phyloP scores from a whole-genome alignment of 345 rosid genomes.

The Linum trigynum region DNA sequence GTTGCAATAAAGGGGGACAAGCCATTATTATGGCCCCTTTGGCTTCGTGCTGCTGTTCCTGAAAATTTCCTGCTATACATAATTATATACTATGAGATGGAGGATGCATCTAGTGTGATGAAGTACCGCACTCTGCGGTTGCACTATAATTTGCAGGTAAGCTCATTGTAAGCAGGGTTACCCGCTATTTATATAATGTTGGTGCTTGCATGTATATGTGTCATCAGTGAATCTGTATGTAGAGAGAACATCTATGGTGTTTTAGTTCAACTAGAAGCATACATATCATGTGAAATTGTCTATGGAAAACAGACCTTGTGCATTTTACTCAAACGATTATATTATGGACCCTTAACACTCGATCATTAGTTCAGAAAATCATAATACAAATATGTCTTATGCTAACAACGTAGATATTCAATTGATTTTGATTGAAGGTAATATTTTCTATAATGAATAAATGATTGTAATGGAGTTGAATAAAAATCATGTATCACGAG shows the following conservation, averaged over 20 bases:
- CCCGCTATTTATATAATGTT: neutral
- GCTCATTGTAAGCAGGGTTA: slow-evolving; percentile 1
- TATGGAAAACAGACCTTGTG: neutral
- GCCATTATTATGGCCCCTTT: slow-evolving; percentile 78
- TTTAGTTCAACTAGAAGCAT: neutral
- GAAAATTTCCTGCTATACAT: slow-evolving; percentile 56
- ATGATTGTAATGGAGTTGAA: neutral
- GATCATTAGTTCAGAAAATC: no score
- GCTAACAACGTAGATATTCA: no score
- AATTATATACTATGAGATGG: slow-evolving; percentile 81
- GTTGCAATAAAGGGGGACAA: slow-evolving; percentile 38
- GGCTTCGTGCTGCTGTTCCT: slow-evolving; percentile 92
- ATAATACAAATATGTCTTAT: no score
- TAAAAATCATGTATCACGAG: neutral
- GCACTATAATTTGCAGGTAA: slow-evolving; percentile 71
- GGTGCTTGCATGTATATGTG: neutral
- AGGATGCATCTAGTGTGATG: slow-evolving; percentile 55
- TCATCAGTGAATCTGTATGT: neutral
- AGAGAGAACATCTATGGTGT: neutral
- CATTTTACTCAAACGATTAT: no score
- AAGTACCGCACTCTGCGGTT: slow-evolving; percentile 81
- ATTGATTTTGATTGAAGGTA: neutral
- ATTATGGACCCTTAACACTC: no score
- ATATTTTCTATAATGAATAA: no score
- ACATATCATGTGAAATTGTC: neutral